Evolutionary conservation across 106 monocot species (phyloP).

Genomic region (Alisma plantagoaquatica): DNA sequence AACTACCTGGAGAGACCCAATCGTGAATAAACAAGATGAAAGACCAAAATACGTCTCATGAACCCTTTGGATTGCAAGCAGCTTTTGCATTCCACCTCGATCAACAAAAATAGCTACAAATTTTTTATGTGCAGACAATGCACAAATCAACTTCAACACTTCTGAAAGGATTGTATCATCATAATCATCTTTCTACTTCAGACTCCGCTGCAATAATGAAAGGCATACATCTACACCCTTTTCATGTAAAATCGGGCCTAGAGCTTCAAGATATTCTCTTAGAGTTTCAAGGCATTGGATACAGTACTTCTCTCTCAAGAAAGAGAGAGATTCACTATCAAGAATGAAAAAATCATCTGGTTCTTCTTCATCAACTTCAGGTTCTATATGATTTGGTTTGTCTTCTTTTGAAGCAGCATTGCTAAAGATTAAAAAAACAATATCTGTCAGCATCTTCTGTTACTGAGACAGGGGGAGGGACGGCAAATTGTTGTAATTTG

Average conservation of each 20-base stretch:
- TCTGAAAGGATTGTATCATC: constrained; percentile 57
- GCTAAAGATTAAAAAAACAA: too few relatives aligned
- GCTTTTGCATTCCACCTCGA: constrained; percentile 84
- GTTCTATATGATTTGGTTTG: too few relatives aligned
- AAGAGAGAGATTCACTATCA: constrained; percentile 49
- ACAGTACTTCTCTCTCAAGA: constrained; percentile 64
- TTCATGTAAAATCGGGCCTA: constrained; percentile 89
- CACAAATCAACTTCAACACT: constrained; percentile 75
- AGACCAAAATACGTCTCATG: constrained; percentile 66
- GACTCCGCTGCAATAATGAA: constrained; percentile 54
- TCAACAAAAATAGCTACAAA: constrained; percentile 92
- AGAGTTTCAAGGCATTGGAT: constrained; percentile 83
- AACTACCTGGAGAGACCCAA: constrained; percentile 98
- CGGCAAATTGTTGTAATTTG: too few relatives aligned
- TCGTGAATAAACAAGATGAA: constrained; percentile 90
- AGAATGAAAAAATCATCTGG: constrained; percentile 48
- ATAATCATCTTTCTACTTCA: constrained; percentile 31
- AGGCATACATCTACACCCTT: constrained; percentile 96
- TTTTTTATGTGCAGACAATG: constrained; percentile 82
- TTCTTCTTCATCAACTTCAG: constrained; percentile 30
- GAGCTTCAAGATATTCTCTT: constrained; percentile 94
- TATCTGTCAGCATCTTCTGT: too few relatives aligned
- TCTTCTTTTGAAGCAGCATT: too few relatives aligned
- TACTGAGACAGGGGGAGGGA: too few relatives aligned
- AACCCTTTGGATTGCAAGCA: constrained; percentile 55